Conservation (phyloP, 345 rosid species). For the Camelina neglecta region DNA sequence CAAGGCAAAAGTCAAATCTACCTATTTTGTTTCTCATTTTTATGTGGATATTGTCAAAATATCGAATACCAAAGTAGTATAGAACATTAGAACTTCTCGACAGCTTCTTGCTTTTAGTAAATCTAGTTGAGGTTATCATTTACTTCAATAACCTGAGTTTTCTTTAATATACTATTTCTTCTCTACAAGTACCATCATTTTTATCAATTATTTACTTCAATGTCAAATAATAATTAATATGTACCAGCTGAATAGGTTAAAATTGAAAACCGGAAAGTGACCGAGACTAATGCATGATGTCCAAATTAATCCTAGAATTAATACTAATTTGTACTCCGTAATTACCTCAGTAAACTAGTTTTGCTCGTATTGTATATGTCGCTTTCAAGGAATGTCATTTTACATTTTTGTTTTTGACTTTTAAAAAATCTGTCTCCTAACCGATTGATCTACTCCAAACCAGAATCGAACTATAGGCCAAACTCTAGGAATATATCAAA, state of each 20-base stretch:
- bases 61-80: constrained; percentile 48
- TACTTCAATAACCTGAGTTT: background rate
- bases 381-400: no score
- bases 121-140: constrained; percentile 6
- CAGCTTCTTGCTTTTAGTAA: constrained; percentile 42
- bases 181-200: constrained; percentile 23
- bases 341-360: no score
- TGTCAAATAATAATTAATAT: constrained; percentile 1
- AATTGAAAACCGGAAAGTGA: no score
- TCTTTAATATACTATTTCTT: background rate
- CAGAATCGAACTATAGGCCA: no score
- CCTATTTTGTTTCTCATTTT: constrained; percentile 32
- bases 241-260: no score
- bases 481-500: constrained; percentile 15
- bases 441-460: background rate
- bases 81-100: constrained; percentile 54
- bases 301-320: no score
- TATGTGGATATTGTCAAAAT: constrained; percentile 49
- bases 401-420: no score
- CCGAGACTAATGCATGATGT: no score
- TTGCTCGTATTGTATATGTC: no score
- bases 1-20: constrained; percentile 49
- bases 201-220: constrained; percentile 7
- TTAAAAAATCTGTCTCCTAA: no score
- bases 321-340: no score